Conservation (phyloP, 2,329 filamentous ascomycete species). For the Lachnellula cervina region DNA sequence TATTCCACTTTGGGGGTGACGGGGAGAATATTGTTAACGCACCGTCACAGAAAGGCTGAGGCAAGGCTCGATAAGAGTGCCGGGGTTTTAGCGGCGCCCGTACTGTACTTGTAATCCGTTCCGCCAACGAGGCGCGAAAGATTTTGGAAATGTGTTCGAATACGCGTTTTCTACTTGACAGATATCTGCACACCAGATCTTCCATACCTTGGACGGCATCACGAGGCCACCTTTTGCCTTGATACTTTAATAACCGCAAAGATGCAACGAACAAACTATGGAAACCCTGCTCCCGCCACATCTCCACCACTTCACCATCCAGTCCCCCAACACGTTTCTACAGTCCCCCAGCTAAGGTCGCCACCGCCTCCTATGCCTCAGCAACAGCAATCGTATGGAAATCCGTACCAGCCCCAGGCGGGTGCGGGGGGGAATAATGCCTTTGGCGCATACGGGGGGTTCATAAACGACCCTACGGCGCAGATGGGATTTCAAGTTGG, state of each 20-base stretch:
- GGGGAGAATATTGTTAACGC: no score
- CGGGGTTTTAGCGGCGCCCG: neutral
- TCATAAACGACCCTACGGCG: conserved; percentile 92
- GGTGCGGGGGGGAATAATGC: conserved; percentile 41
- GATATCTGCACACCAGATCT: neutral
- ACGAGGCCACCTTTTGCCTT: neutral
- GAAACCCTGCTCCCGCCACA: conserved; percentile 60
- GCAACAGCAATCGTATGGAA: conserved; percentile 62
- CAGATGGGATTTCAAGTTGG: conserved; percentile 95
- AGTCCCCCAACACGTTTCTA: conserved; percentile 96
- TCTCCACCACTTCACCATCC: conserved; percentile 95
- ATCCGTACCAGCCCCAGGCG: conserved; percentile 65
- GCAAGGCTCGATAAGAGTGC: neutral
- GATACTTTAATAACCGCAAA: conserved; percentile 6
- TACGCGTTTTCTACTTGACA: neutral
- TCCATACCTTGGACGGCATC: neutral
- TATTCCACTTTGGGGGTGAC: neutral
- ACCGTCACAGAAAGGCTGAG: no score
- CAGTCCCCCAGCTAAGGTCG: conserved; percentile 92
- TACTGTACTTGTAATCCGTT: no score
- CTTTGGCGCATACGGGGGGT: conserved; percentile 76
- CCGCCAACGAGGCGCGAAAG: neutral
- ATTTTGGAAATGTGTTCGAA: conserved; percentile 15
- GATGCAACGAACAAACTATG: conserved; percentile 86
- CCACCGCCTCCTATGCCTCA: conserved; percentile 76